These are phyloP conservation scores for Nakaseomyces sp. DNA, from an alignment of 1,139 yeast genomes.

Conservation along the genomic window DNA sequence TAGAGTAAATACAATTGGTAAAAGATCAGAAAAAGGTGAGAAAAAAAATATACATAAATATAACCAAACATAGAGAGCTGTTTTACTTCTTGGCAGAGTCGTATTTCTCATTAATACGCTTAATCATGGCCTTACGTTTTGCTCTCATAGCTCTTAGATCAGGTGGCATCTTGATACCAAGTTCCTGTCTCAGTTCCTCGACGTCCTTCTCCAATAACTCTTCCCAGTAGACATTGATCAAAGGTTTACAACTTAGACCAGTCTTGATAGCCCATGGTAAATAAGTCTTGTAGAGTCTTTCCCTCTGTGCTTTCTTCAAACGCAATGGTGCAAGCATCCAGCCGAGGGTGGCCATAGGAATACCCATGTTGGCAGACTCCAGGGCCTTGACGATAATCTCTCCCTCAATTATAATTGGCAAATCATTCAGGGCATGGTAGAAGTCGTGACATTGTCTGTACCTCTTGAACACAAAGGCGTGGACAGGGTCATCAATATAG, in stretches of 20 bases:
- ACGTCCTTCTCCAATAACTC: slow-evolving; percentile 65
- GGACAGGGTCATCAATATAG: slow-evolving; percentile 80
- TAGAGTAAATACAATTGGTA: too few relatives aligned
- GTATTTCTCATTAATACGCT: slow-evolving; percentile 24
- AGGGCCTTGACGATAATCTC: slow-evolving; percentile 89
- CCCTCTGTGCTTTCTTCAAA: slow-evolving; percentile 43
- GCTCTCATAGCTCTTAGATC: slow-evolving; percentile 63
- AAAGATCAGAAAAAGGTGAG: slow-evolving; percentile 26
- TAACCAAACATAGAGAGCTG: neutral
- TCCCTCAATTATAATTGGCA: slow-evolving; percentile 89
- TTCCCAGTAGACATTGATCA: slow-evolving; percentile 93
- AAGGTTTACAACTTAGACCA: slow-evolving; percentile 65
- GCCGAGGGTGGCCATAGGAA: slow-evolving; percentile 94
- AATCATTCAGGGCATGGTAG: slow-evolving; percentile 84
- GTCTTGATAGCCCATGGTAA: slow-evolving; percentile 84
- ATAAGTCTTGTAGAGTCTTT: slow-evolving; percentile 48
- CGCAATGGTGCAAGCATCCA: slow-evolving; percentile 80
- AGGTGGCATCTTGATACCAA: slow-evolving; percentile 58
- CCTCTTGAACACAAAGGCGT: slow-evolving; percentile 84
- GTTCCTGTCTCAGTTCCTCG: slow-evolving; percentile 57
- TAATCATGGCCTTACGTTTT: slow-evolving; percentile 20
- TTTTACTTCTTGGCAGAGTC: neutral
- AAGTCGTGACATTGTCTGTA: slow-evolving; percentile 97
- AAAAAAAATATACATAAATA: neutral
- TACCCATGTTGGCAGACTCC: slow-evolving; percentile 85